Evolutionary conservation across 306 rosid species (phyloP).

Genomic region (Oxytropis ochrocephala): DNA sequence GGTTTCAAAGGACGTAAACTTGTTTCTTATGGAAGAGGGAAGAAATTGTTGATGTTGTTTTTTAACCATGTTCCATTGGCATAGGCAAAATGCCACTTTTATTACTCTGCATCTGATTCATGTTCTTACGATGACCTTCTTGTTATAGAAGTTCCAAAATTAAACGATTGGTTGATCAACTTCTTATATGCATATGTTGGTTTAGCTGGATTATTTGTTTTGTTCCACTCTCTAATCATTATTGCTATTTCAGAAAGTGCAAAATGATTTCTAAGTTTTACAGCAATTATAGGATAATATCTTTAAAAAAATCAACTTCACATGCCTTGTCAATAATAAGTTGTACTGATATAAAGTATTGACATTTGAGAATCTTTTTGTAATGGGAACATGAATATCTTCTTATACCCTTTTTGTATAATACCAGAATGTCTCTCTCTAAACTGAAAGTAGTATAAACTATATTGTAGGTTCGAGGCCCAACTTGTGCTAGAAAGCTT

Average conservation of each 20-base stretch:
- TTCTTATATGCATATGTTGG: neutral
- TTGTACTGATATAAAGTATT: neutral
- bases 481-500: constrained; percentile 69
- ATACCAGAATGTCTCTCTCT: neutral
- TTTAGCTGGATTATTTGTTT: neutral
- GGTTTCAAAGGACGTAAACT: neutral
- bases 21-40: neutral
- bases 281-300: neutral
- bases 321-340: constrained; percentile 2
- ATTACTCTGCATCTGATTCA: neutral
- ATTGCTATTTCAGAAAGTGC: neutral
- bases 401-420: neutral
- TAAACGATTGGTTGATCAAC: neutral
- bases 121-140: neutral
- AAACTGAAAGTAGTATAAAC: constrained; percentile 5
- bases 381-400: neutral
- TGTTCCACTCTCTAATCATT: neutral
- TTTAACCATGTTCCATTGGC: neutral
- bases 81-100: neutral
- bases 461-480: constrained; percentile 82
- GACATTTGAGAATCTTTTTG: neutral
- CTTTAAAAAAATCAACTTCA: neutral
- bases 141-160: neutral
- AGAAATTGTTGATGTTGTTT: neutral
- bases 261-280: neutral